These are phyloP conservation scores for Saccharomyces paradoxus DNA, from an alignment of 805 yeast species.

Conservation along the genomic window DNA sequence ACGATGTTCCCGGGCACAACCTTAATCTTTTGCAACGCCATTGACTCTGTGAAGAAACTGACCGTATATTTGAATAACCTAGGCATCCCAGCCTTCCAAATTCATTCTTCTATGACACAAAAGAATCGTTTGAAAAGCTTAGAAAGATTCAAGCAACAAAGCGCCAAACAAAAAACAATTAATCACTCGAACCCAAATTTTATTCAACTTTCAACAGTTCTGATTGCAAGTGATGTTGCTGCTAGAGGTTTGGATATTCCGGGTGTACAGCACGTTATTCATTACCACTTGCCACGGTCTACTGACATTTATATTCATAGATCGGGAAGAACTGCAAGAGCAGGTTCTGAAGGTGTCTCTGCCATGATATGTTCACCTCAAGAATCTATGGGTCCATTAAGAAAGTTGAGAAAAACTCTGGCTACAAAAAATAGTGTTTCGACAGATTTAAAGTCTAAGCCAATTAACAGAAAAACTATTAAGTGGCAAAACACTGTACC, in stretches of 20 bases:
- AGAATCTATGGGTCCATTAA: conserved; percentile 83
- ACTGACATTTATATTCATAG: conserved; percentile 94
- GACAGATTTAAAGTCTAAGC: conserved; percentile 4
- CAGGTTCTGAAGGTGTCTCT: conserved; percentile 88
- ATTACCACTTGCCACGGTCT: conserved; percentile 87
- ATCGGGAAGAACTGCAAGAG: conserved; percentile 98
- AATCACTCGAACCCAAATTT: background rate
- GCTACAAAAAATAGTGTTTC: conserved; percentile 22
- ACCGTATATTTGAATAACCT: conserved; percentile 67
- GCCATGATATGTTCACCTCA: conserved; percentile 88
- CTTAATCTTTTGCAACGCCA: conserved; percentile 87
- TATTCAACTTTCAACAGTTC: conserved; percentile 40
- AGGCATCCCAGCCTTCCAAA: conserved; percentile 58
- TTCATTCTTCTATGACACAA: conserved; percentile 92
- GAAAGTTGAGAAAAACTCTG: conserved; percentile 58
- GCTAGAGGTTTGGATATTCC: conserved; percentile 96
- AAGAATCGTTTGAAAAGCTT: conserved; percentile 81
- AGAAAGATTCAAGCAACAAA: conserved; percentile 52
- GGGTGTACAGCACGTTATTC: conserved; percentile 85
- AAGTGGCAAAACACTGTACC: conserved; percentile 51
- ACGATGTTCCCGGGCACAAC: conserved; percentile 83
- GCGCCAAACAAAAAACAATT: background rate
- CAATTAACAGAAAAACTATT: conserved; percentile 22
- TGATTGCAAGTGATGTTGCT: conserved; percentile 94
- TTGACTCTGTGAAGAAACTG: conserved; percentile 84